These are phyloP conservation scores for Thelonectria olida DNA, from an alignment of 2,329 filamentous ascomycete genomes.

Conservation along the genomic window DNA sequence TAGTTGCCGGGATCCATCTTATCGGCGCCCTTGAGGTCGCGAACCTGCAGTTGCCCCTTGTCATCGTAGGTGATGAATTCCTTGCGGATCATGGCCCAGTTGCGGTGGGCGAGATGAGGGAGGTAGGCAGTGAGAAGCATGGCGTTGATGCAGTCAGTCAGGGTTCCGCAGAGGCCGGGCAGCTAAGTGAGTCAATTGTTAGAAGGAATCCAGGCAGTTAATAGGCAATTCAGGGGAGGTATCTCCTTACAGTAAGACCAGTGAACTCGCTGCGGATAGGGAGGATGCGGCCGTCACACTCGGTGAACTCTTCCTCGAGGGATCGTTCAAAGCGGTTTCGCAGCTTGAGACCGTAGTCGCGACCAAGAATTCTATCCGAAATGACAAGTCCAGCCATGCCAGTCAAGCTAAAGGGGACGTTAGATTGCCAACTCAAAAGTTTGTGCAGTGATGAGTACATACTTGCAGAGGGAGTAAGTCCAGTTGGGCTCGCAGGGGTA, in stretches of 20 bases:
- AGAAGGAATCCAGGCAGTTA: no score
- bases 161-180: conserved; percentile 15
- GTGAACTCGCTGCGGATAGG: conserved; percentile 20
- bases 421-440: background rate
- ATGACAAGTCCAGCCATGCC: conserved; percentile 21
- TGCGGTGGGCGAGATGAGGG: conserved; percentile 18
- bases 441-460: background rate
- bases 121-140: conserved; percentile 21
- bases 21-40: conserved; percentile 16
- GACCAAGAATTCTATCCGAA: conserved; percentile 17
- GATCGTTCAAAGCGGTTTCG: conserved; percentile 20
- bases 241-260: conserved; percentile 10
- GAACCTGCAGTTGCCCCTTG: conserved; percentile 5
- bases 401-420: conserved; percentile 7
- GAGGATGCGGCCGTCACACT: conserved; percentile 22
- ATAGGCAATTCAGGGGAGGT: background rate
- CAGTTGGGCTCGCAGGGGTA: conserved; percentile 23
- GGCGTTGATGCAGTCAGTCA: conserved; percentile 22
- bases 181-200: conserved; percentile 4
- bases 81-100: conserved; percentile 22
- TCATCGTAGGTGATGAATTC: conserved; percentile 15
- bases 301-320: conserved; percentile 21
- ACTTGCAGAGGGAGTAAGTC: conserved; percentile 24
- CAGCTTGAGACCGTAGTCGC: conserved; percentile 11
- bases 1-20: conserved; percentile 19